Conservation (phyloP, 2,329 filamentous ascomycete genomes). For the Claviceps fusiformis region DNA sequence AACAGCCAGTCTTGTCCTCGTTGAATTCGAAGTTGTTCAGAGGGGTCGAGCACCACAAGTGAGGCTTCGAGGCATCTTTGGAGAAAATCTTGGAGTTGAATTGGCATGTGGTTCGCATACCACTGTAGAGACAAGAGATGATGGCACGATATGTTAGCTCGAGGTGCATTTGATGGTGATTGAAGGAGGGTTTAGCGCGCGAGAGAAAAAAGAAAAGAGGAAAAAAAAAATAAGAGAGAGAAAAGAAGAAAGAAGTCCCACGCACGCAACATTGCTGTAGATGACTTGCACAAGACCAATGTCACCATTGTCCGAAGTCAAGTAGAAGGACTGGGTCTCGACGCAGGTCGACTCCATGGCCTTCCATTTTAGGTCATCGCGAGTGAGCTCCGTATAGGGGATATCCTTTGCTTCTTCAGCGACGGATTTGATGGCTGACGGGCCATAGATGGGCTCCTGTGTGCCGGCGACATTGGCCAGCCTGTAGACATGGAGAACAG, state of each 20-base stretch:
- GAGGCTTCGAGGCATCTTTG: constrained; percentile 54
- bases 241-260: not conserved
- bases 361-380: constrained; percentile 71
- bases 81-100: constrained; percentile 93
- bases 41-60: constrained; percentile 73
- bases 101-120: constrained; percentile 79
- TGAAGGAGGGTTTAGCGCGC: not conserved
- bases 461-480: constrained; percentile 79
- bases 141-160: not conserved
- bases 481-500: constrained; percentile 23
- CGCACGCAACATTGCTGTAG: constrained; percentile 93
- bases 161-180: not conserved
- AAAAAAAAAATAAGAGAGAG: not conserved
- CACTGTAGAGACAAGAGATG: constrained; percentile 36
- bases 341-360: constrained; percentile 74
- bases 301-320: constrained; percentile 65
- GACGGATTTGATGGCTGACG: constrained; percentile 74
- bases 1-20: constrained; percentile 70
- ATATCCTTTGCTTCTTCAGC: constrained; percentile 64
- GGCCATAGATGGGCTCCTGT: constrained; percentile 90
- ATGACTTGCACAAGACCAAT: constrained; percentile 79
- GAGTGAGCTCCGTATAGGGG: constrained; percentile 67
- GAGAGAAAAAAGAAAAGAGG: not conserved
- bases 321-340: constrained; percentile 91
- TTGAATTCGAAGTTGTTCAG: constrained; percentile 72